Conservation (phyloP, 129 eudicot species). For the Arctium minus region DNA sequence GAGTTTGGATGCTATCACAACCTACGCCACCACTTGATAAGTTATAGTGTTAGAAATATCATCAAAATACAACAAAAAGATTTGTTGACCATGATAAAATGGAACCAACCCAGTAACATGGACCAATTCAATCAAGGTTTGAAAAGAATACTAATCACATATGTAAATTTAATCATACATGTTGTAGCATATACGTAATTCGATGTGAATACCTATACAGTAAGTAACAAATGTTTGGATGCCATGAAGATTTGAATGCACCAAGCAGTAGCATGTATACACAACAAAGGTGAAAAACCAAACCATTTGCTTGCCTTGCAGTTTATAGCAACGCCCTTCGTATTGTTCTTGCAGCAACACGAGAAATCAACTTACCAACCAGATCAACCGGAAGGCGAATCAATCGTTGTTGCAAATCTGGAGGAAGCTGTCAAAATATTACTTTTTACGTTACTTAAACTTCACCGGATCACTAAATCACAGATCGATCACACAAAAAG, state of each 20-base stretch:
- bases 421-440: slow-evolving; percentile 64
- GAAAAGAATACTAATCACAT: not conserved
- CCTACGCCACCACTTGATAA: not conserved
- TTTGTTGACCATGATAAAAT: too few relatives aligned
- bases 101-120: not conserved
- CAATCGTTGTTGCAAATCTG: slow-evolving; percentile 62
- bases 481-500: not conserved
- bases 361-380: slow-evolving; percentile 65
- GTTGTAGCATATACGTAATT: not conserved
- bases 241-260: not conserved
- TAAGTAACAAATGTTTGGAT: slow-evolving; percentile 1
- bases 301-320: not conserved
- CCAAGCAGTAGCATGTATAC: not conserved
- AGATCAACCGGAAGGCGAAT: slow-evolving; percentile 72
- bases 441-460: not conserved
- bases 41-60: not conserved
- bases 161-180: not conserved
- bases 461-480: slow-evolving; percentile 1
- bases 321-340: slow-evolving; percentile 51
- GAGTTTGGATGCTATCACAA: not conserved
- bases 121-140: not conserved
- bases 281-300: not conserved
- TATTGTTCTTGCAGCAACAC: slow-evolving; percentile 77
- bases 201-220: not conserved
- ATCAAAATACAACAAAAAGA: too few relatives aligned